These are phyloP conservation scores for Dispira parvispora DNA, from an alignment of 192 early-diverging fungal species.

Conservation along the genomic window DNA sequence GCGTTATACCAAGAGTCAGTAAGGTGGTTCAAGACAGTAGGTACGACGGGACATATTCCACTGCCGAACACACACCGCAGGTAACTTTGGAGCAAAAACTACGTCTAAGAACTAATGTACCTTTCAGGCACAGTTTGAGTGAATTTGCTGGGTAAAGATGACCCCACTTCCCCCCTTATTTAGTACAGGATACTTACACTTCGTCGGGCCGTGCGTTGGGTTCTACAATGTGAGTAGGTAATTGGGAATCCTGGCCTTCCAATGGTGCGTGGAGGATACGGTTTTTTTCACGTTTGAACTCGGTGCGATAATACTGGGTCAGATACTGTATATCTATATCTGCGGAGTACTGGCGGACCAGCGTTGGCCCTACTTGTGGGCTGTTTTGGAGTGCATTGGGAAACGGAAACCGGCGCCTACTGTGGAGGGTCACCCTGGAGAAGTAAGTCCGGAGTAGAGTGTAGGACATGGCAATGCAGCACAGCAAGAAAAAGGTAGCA, in stretches of 20 bases:
- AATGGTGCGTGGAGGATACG: not conserved
- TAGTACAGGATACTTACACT: conserved; percentile 12
- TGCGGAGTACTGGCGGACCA: no score
- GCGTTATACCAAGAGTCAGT: no score
- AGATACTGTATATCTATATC: not conserved
- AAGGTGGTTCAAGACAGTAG: not conserved
- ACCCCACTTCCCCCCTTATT: not conserved
- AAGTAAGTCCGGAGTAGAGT: no score
- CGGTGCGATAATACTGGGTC: not conserved
- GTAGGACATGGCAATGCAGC: no score
- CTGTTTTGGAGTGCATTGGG: no score
- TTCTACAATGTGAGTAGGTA: not conserved
- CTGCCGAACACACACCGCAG: not conserved
- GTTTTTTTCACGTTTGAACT: not conserved
- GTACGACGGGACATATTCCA: not conserved
- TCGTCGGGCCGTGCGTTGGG: conserved; percentile 12
- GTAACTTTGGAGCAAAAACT: not conserved
- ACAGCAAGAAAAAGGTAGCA: no score
- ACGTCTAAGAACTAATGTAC: not conserved
- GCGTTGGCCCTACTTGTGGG: no score
- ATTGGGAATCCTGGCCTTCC: not conserved
- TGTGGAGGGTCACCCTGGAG: no score
- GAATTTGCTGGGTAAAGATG: not conserved
- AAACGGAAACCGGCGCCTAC: no score
- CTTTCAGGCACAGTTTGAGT: not conserved